Evolutionary conservation across 2,329 filamentous ascomycete genomes (phyloP).

Genomic region (Cladophialophora chaetospira): DNA sequence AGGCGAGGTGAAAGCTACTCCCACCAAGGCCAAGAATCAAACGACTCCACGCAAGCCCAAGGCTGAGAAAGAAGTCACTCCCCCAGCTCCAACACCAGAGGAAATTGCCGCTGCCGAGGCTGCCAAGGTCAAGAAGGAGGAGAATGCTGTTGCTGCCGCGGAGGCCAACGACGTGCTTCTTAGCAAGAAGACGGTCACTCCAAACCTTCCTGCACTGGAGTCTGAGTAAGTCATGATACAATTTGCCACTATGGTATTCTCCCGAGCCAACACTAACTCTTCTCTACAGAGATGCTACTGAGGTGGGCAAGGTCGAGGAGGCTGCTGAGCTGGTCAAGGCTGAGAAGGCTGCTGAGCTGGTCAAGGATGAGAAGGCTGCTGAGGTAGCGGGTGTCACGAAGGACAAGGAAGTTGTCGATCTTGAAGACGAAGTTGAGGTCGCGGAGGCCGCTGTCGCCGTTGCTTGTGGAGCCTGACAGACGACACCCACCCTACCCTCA

Average conservation of each 20-base stretch:
- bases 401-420: too few species aligned
- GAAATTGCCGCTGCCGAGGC: neutral
- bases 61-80: neutral
- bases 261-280: neutral
- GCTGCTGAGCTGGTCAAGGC: too few species aligned
- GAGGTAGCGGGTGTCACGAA: too few species aligned
- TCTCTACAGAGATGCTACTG: neutral
- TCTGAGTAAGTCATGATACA: slow-evolving; percentile 2
- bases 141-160: neutral
- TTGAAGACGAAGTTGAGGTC: too few species aligned
- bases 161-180: slow-evolving; percentile 6
- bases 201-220: neutral
- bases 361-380: too few species aligned
- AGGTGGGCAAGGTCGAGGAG: too few species aligned
- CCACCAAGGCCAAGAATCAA: slow-evolving; percentile 9
- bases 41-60: slow-evolving; percentile 11
- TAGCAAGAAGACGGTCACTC: neutral
- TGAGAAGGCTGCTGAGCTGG: too few species aligned
- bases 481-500: too few species aligned
- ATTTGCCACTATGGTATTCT: neutral
- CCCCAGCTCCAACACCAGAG: neutral
- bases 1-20: slow-evolving; percentile 2
- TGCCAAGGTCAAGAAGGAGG: slow-evolving; percentile 13
- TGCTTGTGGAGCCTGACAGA: too few species aligned
- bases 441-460: too few species aligned